These are phyloP conservation scores for Ormosia semicastrata DNA, from an alignment of 306 rosid species.

Conservation along the genomic window DNA sequence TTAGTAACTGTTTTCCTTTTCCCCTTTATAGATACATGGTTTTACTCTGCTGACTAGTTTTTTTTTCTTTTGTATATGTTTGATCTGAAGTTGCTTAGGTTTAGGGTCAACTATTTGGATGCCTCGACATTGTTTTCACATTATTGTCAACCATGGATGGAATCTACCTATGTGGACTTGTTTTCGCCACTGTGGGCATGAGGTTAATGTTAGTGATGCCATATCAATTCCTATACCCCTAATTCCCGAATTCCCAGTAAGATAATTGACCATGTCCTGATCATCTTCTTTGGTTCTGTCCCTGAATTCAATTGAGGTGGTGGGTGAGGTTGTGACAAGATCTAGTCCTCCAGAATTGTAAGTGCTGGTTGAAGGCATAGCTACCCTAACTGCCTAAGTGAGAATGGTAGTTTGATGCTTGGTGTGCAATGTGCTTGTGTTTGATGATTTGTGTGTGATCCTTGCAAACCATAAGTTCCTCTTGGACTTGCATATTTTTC, in stretches of 20 bases:
- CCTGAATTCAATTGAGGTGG: slow-evolving; percentile 28
- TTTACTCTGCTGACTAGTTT: neutral
- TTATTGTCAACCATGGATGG: neutral
- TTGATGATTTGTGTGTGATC: slow-evolving; percentile 42
- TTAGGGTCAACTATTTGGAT: neutral
- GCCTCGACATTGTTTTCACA: neutral
- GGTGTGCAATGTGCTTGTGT: slow-evolving; percentile 52
- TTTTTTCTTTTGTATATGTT: neutral
- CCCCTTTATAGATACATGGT: neutral
- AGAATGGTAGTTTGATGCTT: slow-evolving; percentile 58
- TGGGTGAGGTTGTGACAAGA: neutral
- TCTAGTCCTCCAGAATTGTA: slow-evolving; percentile 18
- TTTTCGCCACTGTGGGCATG: no score
- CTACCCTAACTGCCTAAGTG: slow-evolving; percentile 13
- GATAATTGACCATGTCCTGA: slow-evolving; percentile 75
- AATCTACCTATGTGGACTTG: no score
- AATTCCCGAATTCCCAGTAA: neutral
- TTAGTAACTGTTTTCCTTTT: slow-evolving; percentile 40
- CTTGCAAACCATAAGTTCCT: slow-evolving; percentile 19
- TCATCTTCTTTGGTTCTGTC: slow-evolving; percentile 34
- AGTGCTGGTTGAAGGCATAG: slow-evolving; percentile 26
- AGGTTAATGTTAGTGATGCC: no score
- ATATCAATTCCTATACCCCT: no score
- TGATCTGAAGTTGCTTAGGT: neutral
- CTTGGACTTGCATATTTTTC: slow-evolving; percentile 37